These are phyloP conservation scores for Macrocystidia cucumis DNA, from an alignment of 1,284 basidiomycete species.

Conservation along the genomic window DNA sequence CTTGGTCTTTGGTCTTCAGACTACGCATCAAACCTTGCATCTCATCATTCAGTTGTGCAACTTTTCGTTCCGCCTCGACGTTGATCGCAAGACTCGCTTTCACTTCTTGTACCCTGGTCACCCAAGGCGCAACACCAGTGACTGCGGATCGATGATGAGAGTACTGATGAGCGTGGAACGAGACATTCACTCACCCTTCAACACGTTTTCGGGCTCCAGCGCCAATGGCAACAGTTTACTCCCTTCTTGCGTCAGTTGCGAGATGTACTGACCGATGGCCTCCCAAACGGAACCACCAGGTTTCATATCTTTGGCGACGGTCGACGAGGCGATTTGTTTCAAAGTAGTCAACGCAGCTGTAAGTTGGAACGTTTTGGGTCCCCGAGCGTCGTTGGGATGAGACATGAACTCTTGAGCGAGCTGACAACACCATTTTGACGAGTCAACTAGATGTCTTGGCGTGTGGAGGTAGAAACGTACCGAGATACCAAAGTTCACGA, in stretches of 20 bases:
- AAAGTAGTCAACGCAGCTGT: slow-evolving; percentile 64
- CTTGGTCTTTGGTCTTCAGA: slow-evolving; percentile 83
- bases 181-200: slow-evolving; percentile 56
- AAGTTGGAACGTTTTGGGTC: slow-evolving; percentile 75
- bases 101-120: slow-evolving; percentile 81
- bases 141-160: slow-evolving; percentile 34
- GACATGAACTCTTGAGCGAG: slow-evolving; percentile 83
- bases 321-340: slow-evolving; percentile 63
- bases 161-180: slow-evolving; percentile 5
- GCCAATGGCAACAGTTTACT: slow-evolving; percentile 62
- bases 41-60: slow-evolving; percentile 82
- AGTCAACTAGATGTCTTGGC: not conserved
- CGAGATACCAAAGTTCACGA: slow-evolving; percentile 85
- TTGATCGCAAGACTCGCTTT: slow-evolving; percentile 81
- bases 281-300: slow-evolving; percentile 70
- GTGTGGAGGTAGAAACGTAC: slow-evolving; percentile 33
- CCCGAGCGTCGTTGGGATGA: slow-evolving; percentile 70
- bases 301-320: slow-evolving; percentile 62
- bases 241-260: slow-evolving; percentile 65
- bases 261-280: slow-evolving; percentile 63
- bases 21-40: slow-evolving; percentile 81
- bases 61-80: slow-evolving; percentile 85
- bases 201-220: slow-evolving; percentile 69
- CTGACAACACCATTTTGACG: no score
- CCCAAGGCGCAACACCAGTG: slow-evolving; percentile 79